Percentiles rank a stretch among this genome's conserved stretches.
These are phyloP conservation scores for Blastocladiella britannica DNA, from an alignment of 192 early-diverging fungal genomes.

Conservation along the genomic window DNA sequence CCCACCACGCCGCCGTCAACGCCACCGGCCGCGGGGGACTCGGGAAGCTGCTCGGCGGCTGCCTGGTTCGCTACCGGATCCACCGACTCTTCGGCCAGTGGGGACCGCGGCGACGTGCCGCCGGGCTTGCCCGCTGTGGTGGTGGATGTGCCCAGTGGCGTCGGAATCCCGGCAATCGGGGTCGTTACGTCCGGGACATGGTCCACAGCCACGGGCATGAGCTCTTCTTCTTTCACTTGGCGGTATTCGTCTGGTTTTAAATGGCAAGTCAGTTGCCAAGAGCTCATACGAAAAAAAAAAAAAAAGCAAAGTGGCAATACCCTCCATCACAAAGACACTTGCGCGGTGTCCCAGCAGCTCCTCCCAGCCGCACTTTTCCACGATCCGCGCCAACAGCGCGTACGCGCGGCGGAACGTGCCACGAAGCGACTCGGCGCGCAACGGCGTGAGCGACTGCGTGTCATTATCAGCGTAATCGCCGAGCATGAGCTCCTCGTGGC, in stretches of 20 bases:
- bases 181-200: too few species aligned
- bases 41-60: too few species aligned
- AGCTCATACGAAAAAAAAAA: too few species aligned
- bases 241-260: constrained; percentile 97
- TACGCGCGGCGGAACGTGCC: constrained; percentile 91
- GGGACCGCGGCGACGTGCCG: neutral
- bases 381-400: constrained; percentile 53
- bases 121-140: neutral
- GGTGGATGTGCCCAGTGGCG: too few species aligned
- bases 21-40: too few species aligned
- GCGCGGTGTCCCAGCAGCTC: constrained; percentile 71
- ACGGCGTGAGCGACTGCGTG: constrained; percentile 41
- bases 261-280: too few species aligned
- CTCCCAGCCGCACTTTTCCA: constrained; percentile 82
- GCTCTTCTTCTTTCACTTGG: constrained; percentile 27
- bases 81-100: neutral
- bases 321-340: constrained; percentile 94
- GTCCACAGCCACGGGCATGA: constrained; percentile 18
- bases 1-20: too few species aligned
- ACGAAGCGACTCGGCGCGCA: constrained; percentile 71
- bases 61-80: neutral
- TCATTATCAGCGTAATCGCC: constrained; percentile 37
- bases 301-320: too few species aligned
- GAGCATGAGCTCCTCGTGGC: constrained; percentile 35
- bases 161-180: too few species aligned